Evolutionary conservation across 495 filamentous ascomycete species (phyloP), one percentile per base, ranked within the genome.

Genomic region (Astrocystis sublimbata): DNA sequence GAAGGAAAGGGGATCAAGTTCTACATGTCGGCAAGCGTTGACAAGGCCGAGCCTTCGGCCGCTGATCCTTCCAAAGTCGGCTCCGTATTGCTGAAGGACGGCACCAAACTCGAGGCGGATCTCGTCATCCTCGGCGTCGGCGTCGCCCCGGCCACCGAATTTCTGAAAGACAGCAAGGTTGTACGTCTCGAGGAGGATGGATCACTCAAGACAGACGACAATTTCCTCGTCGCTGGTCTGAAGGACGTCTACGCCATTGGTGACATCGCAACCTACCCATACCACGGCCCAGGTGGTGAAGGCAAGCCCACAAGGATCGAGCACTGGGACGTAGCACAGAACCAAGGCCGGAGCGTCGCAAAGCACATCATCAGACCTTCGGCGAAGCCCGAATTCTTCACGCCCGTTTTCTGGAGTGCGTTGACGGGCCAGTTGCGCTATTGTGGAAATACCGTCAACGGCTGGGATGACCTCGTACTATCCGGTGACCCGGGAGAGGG

Each of bases 291-390:
- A 0, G 92, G 91, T n/a, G 85, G 89, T 2, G 77, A 87, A 62
- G 89, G 91, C 56, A 80, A 78, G 4, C 79, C 79, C 26, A 84
- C 79, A 5, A 78, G 91, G 58, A 96, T 97, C 73, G 96, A 98
- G 79, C 94, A 98, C 73, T 98, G 93, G 93, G 92, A 97, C 73
- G 94, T 98, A 2, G 94, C 94, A 3, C 94, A 98, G 75, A 97
- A 97, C 65, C 78, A 89, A 4, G 94, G 94, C 4, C 88, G 93
- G 17, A 78, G 80, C 23, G 94, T 87, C 6, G 94, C 91, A 4
- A 75, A 78, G 57, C 81, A 89, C 61, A 97, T 98, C 59, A 79
- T 83, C 36, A 82, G 87, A 60, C 82, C 86, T 30, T 72, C 76
- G 65, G 66, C 81, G 12, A 78, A 76, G 66, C 81, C 88, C 0